Evolutionary conservation across 192 early-diverging fungal genomes (phyloP).

Genomic region (Funneliformis geosporum): DNA sequence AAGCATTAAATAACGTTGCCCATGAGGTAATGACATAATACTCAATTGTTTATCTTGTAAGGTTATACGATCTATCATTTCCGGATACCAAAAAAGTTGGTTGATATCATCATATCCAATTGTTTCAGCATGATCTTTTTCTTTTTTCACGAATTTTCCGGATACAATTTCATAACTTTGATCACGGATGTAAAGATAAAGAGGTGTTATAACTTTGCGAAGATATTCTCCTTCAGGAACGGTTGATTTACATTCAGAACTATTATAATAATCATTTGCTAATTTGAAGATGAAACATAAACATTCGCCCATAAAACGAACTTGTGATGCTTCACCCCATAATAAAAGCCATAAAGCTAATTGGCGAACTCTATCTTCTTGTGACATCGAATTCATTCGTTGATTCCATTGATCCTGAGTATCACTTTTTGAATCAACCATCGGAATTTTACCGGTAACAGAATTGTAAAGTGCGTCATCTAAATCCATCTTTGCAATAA

Average conservation of each 20-base stretch:
- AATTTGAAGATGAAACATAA: conserved; percentile 81
- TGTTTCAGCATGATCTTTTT: conserved; percentile 72
- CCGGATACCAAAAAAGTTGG: conserved; percentile 78
- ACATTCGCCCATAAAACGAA: conserved; percentile 74
- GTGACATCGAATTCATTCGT: conserved; percentile 71
- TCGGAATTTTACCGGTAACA: conserved; percentile 36
- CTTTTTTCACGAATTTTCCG: conserved; percentile 71
- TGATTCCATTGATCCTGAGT: conserved; percentile 63
- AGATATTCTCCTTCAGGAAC: conserved; percentile 72
- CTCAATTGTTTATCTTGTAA: conserved; percentile 56
- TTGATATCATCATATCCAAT: conserved; percentile 87
- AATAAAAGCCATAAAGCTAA: conserved; percentile 73
- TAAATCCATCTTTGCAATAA: conserved; percentile 69
- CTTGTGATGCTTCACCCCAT: conserved; percentile 78
- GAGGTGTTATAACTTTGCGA: conserved; percentile 64
- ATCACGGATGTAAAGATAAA: conserved; percentile 74
- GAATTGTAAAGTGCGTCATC: conserved; percentile 35
- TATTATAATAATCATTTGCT: conserved; percentile 61
- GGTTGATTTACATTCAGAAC: conserved; percentile 53
- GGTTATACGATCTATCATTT: conserved; percentile 59
- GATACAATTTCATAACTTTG: conserved; percentile 71
- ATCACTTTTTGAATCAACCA: conserved; percentile 38
- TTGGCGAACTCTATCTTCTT: conserved; percentile 69
- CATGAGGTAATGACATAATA: conserved; percentile 61
- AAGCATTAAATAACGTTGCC: conserved; percentile 64